Base-by-base conservation (phyloP, 352 stramenopile species). In the Plasmopara muralis region DNA sequence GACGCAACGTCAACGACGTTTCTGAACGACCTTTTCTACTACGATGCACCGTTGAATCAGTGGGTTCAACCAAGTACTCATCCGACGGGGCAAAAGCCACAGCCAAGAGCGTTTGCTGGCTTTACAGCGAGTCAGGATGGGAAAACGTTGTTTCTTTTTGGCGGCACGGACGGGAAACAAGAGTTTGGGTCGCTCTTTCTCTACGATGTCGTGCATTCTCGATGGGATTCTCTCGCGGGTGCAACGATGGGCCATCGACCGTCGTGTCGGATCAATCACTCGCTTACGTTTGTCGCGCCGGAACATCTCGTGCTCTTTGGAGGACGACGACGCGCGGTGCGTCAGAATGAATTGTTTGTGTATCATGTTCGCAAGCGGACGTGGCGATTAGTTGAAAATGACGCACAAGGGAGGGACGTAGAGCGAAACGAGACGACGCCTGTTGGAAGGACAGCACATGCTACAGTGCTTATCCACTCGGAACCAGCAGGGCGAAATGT, bases 21-120 rank as follows among this genome's bases (percentile, higher is more conserved):
- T 59, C 86, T 74, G 57, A 78, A 85, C 56, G 79, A 89, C 52
- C 66, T 89, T 14, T 87, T 89, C 50, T 87, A 84, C 63, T 87
- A 82, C 51, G 74, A 89, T 48, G 60, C 71, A 13, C 51, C 49
- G n/a, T 43, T 85, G 14, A 77, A 81, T 45, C 68, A 84, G 52
- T 89, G 79, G 79, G 50, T 66, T 4, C 64, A 75, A 15, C 72
- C 66, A 7, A 41, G 34, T 14, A 34, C 50, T 43, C 18, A 67
- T 18, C 14, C 56, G 20, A 68, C 55, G 16, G 75, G 77, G 10
- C 67, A 50, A 10, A 18, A 52, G 7, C 77, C 77, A 2, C 56
- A 73, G 6, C 58, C 76, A 6, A 66, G 79, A 29, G 66, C 76
- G 13, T 83, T 77, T 57, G 72, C 76, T 0, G 68, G 60, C 6